A percentile compares a stretch with the other conserved stretches of the same genome.
Conservation (phyloP, 2,329 filamentous ascomycete genomes). For the Aspergillaceae sp. region DNA sequence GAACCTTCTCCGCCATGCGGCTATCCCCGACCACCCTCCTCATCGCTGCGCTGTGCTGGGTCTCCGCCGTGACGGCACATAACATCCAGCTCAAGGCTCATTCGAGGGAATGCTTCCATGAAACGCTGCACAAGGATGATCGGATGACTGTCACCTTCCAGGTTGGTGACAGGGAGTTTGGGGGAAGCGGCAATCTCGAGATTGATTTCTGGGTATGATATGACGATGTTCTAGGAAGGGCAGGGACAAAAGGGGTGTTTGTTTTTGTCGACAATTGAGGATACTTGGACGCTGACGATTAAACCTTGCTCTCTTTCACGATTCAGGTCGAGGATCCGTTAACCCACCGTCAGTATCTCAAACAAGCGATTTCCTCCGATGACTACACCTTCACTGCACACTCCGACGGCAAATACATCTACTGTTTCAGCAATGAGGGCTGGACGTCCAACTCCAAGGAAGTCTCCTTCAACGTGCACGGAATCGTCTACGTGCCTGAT, state of each 20-base stretch:
- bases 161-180: constrained; percentile 93
- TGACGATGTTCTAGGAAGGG: no score
- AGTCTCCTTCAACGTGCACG: constrained; percentile 98
- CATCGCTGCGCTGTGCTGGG: constrained; percentile 46
- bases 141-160: constrained; percentile 98
- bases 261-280: background rate
- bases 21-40: constrained; percentile 32
- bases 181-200: constrained; percentile 85
- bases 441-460: constrained; percentile 96
- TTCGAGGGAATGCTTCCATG: constrained; percentile 95
- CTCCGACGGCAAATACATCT: constrained; percentile 79
- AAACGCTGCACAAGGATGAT: constrained; percentile 83
- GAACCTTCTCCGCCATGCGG: constrained; percentile 28
- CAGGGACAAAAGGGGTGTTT: background rate
- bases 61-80: constrained; percentile 65
- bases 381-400: constrained; percentile 85
- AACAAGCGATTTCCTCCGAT: constrained; percentile 75
- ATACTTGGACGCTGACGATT: constrained; percentile 6
- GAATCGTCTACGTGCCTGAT: constrained; percentile 94
- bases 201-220: constrained; percentile 88
- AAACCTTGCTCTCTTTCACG: background rate
- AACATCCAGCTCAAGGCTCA: constrained; percentile 93
- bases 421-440: constrained; percentile 99
- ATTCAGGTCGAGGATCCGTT: constrained; percentile 67
- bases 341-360: constrained; percentile 66